Base-by-base conservation (phyloP, 768 basidiomycete species). In the Collybia nuda region DNA sequence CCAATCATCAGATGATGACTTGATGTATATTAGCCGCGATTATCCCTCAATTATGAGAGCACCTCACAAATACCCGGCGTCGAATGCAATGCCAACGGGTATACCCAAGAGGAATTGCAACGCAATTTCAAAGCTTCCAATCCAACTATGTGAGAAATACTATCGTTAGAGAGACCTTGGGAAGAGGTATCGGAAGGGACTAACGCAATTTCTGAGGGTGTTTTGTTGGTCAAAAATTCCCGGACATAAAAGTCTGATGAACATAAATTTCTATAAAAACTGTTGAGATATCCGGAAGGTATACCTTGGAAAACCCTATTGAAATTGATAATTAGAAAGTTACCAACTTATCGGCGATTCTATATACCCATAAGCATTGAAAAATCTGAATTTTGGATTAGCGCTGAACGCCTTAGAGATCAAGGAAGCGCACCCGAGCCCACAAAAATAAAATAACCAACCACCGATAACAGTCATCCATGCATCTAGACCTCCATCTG, bases 1-100 rank as follows among this genome's bases (percentile, higher is more conserved):
- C 57, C 60, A 7, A 73, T 68, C 40, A 77, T 60, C 18, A 75
- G 52, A 35, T 71, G 63, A 42, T 72, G 68, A 50, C 71, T 70
- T 32, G 42, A 19, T n/a, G 12, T 8, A 15, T 17, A 22, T 17
- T 22, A 18, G 21, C 37, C 18, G 2, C 7, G 9, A 12, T 37
- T 18, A 2, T 2, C n/a, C 38, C 5, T 28, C n/a, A n/a, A 36
- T 3, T 15, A 35, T n/a, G 42, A 48, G 11, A 22, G 12, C n/a
- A 15, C 47, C 55, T 29, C 51, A 61, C 63, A 64, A 68, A 52
- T 67, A 62, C 15, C 55, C 58, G 19, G 63, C 57, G 47, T 66
- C 62, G 40, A 67, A 65, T 51, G 66, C 52, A 47, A 61, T 62
- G 47, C 70, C 60, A 53, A 63, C 54, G 53, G 57, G 44, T 42